A percentile compares a stretch with the other conserved stretches of the same genome.
These are phyloP conservation scores for Graphilbum ipis-grandicollis DNA, from an alignment of 2,329 filamentous ascomycete genomes.

Conservation along the genomic window DNA sequence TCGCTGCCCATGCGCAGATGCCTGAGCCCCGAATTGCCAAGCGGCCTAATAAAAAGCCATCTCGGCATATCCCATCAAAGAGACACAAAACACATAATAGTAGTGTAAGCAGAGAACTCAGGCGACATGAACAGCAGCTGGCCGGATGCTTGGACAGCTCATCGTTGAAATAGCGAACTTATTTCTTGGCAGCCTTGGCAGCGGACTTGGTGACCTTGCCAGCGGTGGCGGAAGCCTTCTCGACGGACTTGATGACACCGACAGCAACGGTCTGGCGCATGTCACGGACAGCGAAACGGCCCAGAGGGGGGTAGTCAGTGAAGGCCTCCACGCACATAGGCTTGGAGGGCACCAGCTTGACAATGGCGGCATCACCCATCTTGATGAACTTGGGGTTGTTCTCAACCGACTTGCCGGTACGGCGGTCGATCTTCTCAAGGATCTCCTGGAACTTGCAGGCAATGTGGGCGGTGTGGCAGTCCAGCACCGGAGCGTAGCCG, in stretches of 20 bases:
- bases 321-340: constrained; percentile 99
- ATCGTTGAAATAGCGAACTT: constrained; percentile 19
- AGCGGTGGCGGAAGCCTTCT: constrained; percentile 37
- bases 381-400: constrained; percentile 97
- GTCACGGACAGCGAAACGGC: constrained; percentile 99
- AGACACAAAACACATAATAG: too few species aligned
- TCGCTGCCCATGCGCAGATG: too few species aligned
- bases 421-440: constrained; percentile 99
- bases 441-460: constrained; percentile 99
- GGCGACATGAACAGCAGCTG: constrained; percentile 1
- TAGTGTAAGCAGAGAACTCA: too few species aligned
- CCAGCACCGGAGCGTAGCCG: constrained; percentile 96
- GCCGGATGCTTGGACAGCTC: constrained; percentile 2
- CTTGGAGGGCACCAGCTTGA: constrained; percentile 99
- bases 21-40: too few species aligned
- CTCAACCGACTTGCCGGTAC: constrained; percentile 97
- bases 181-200: constrained; percentile 61
- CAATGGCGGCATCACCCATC: constrained; percentile 99
- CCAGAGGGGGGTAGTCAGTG: constrained; percentile 98
- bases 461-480: constrained; percentile 99
- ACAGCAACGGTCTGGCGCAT: constrained; percentile 85
- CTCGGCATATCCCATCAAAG: too few species aligned
- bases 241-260: constrained; percentile 85
- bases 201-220: constrained; percentile 59
- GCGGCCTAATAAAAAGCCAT: too few species aligned